A percentile compares a stretch with the other conserved stretches of the same genome.
Evolutionary conservation across 441 rosid genomes (phyloP).

Genomic region (Gossypium trilobum): DNA sequence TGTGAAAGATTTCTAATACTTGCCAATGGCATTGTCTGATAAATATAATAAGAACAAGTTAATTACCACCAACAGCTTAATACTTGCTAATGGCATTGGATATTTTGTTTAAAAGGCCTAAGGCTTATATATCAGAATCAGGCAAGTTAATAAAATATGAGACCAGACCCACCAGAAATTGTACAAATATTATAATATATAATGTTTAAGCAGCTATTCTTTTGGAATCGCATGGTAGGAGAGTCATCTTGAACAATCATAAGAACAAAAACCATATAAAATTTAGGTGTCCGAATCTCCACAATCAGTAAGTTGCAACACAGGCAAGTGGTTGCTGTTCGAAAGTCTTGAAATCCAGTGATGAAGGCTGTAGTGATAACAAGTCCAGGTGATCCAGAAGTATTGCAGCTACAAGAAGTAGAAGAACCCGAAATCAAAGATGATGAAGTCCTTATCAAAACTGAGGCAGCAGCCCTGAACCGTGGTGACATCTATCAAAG

Average conservation of each 20-base stretch:
- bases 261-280: background rate
- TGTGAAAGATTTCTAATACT: background rate
- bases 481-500: constrained; percentile 73
- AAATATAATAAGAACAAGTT: background rate
- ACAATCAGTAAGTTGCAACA: background rate
- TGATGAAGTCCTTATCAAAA: constrained; percentile 60
- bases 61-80: background rate
- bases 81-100: background rate
- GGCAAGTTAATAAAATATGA: background rate
- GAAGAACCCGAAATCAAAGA: constrained; percentile 57
- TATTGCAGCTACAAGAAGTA: constrained; percentile 58
- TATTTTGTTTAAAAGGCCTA: background rate
- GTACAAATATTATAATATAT: background rate
- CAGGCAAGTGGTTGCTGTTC: background rate
- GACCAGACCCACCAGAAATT: background rate
- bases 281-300: background rate
- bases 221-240: background rate
- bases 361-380: constrained; percentile 74
- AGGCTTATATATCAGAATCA: background rate
- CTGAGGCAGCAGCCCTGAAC: constrained; percentile 66
- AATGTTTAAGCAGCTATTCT: background rate
- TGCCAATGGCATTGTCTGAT: background rate
- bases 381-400: constrained; percentile 66
- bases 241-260: background rate
- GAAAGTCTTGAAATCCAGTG: background rate